These are phyloP conservation scores for Lolium multiflorum DNA, from an alignment of 176 grass and related monocot genomes.

Conservation along the genomic window DNA sequence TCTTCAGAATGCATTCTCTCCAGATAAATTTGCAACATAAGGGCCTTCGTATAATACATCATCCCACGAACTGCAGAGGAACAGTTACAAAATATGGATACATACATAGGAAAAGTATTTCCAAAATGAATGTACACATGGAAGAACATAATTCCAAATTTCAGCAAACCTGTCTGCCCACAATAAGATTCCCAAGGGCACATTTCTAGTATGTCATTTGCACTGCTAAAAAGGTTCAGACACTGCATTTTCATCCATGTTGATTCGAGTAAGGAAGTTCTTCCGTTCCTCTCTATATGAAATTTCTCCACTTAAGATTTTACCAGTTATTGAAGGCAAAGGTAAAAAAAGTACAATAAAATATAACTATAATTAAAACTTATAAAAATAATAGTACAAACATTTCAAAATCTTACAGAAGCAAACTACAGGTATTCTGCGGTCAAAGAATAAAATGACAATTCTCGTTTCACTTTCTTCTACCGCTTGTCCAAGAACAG, in stretches of 20 bases:
- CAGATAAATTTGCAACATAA: conserved; percentile 93
- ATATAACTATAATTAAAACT: too few relatives aligned
- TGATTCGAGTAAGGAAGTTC: conserved; percentile 91
- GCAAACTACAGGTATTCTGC: too few relatives aligned
- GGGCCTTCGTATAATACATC: conserved; percentile 98
- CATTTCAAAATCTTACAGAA: too few relatives aligned
- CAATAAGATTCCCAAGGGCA: conserved; percentile 93
- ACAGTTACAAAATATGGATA: conserved; percentile 31
- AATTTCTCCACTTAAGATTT: conserved; percentile 34
- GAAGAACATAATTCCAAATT: conserved; percentile 13
- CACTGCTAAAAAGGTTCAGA: conserved; percentile 72
- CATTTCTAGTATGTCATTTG: conserved; percentile 76
- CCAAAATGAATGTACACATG: neutral
- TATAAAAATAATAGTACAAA: too few relatives aligned
- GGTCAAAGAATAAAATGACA: too few relatives aligned
- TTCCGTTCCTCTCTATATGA: conserved; percentile 86
- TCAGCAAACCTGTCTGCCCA: conserved; percentile 81
- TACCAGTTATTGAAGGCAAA: too few relatives aligned
- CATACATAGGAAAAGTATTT: neutral
- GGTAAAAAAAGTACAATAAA: too few relatives aligned
- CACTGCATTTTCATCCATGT: conserved; percentile 74
- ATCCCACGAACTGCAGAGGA: too few relatives aligned
- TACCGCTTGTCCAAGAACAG: too few relatives aligned
- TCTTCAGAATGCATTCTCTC: conserved; percentile 83
- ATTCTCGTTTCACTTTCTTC: too few relatives aligned